Evolutionary conservation across 2,329 filamentous ascomycete species (phyloP), one percentile per base, ranked within the genome.

Genomic region (Sporothrix protearum): DNA sequence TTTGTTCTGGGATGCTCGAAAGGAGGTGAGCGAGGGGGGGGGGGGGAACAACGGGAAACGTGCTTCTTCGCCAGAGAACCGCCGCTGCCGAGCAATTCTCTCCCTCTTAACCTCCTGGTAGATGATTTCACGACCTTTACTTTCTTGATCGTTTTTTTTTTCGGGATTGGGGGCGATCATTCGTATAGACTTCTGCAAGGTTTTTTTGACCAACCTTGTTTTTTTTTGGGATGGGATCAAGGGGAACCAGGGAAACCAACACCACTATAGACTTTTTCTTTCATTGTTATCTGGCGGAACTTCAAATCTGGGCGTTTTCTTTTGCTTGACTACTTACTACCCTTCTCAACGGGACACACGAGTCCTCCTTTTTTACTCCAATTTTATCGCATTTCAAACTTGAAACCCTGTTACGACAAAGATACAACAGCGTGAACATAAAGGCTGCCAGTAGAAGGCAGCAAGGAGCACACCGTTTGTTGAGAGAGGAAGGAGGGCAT

Each of bases 181-280:
- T 8, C 5, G 36, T 45, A 55, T 68, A 42, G 33, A 68, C 47
- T 51, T n/a, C 30, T 39, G 14, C 42, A 47, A 19, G 53, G 5
- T 39, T 12, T 39, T 39, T 68, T 39, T 47, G 39, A 28, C 49
- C 16, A 19, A 2, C 6, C 14, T 61, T 36, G 39, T n/a, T 39
- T 19, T 42, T 68, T 14, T 36, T 68, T 53, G 66, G 49, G 28
- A 68, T n/a, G 47, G 66, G 33, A 68, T 45, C 19, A 36, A 12
- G 14, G 47, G 66, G 28, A 68, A 16, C 12, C n/a, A 30, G 49
- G 66, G 47, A 68, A 36, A 51, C 45, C 28, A 68, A 30, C 66
- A 68, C 66, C 19, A 66, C 39, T 68, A 68, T 68, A 68, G 66
- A 68, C 64, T 68, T 22, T 45, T 63, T 39, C 19, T 36, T n/a